A percentile compares a stretch with the other conserved stretches of the same genome.
phyloP scores from a whole-genome alignment of 768 basidiomycete species.

The Dendrothele bispora region DNA sequence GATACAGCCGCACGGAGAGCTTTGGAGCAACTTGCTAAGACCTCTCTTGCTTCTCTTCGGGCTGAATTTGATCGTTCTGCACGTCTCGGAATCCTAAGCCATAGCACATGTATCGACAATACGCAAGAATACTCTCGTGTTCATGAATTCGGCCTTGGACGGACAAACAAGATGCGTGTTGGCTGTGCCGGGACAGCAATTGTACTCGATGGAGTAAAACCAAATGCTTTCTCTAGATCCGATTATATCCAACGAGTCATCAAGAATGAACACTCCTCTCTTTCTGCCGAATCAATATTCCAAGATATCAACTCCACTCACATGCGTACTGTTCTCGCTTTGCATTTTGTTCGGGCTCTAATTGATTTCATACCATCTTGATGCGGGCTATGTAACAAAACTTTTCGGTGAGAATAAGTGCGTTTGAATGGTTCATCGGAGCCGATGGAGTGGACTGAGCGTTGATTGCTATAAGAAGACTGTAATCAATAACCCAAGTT shows the following conservation, averaged over 20 bases:
- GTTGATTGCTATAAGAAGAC: too few relatives aligned
- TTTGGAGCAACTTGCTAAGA: slow-evolving; percentile 14
- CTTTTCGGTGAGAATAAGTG: too few relatives aligned
- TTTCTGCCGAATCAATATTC: not conserved
- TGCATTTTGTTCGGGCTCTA: not conserved
- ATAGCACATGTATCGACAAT: not conserved
- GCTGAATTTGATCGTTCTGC: not conserved
- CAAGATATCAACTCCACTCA: not conserved
- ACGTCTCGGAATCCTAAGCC: not conserved
- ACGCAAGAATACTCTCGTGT: not conserved
- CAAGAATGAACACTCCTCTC: not conserved
- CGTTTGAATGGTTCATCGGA: too few relatives aligned
- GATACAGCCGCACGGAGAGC: slow-evolving; percentile 16
- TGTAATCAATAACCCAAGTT: too few relatives aligned
- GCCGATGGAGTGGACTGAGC: too few relatives aligned
- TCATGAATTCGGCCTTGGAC: not conserved
- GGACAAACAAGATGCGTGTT: not conserved
- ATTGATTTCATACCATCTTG: not conserved
- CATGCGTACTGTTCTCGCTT: not conserved
- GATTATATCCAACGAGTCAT: not conserved
- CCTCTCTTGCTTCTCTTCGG: slow-evolving; percentile 6
- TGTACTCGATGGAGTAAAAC: not conserved
- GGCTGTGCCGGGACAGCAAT: not conserved
- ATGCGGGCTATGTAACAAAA: too few relatives aligned
- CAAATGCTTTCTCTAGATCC: not conserved